A percentile compares a stretch with the other conserved stretches of the same genome.
Evolutionary conservation across 2,329 filamentous ascomycete genomes (phyloP).

Genomic region (Monosporascus sp.): DNA sequence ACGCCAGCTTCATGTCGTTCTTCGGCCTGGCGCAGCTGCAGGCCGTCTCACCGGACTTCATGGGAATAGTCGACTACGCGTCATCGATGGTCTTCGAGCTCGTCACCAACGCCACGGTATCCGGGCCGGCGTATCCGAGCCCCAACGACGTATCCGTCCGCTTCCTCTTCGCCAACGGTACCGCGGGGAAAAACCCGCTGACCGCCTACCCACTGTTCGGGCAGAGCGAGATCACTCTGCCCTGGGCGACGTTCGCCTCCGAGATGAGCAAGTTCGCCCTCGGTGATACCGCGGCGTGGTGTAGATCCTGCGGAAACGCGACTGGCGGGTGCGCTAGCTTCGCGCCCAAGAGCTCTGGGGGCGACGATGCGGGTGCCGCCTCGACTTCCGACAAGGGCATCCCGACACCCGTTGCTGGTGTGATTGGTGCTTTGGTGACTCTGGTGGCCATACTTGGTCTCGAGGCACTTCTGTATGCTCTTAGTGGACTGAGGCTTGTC

Average conservation of each 20-base stretch:
- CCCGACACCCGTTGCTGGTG: slow-evolving; percentile 69
- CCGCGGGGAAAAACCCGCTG: slow-evolving; percentile 47
- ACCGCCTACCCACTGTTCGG: slow-evolving; percentile 56
- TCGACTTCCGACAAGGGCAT: slow-evolving; percentile 41
- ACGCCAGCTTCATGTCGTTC: slow-evolving; percentile 58
- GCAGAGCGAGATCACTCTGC: slow-evolving; percentile 46
- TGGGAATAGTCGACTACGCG: slow-evolving; percentile 77
- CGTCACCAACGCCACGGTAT: slow-evolving; percentile 47
- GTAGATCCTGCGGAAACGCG: slow-evolving; percentile 66
- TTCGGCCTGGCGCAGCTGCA: slow-evolving; percentile 54
- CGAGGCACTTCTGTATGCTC: slow-evolving; percentile 37
- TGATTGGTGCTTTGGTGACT: slow-evolving; percentile 69
- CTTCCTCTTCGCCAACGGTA: slow-evolving; percentile 58
- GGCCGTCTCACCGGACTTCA: slow-evolving; percentile 56
- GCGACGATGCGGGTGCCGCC: slow-evolving; percentile 18
- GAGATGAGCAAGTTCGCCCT: slow-evolving; percentile 65
- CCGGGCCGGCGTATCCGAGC: slow-evolving; percentile 40
- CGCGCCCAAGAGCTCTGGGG: slow-evolving; percentile 18
- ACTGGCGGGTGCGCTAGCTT: slow-evolving; percentile 58
- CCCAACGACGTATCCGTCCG: slow-evolving; percentile 48
- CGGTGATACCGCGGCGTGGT: slow-evolving; percentile 64
- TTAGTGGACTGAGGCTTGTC: slow-evolving; percentile 41
- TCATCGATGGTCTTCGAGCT: slow-evolving; percentile 76
- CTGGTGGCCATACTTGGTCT: slow-evolving; percentile 44
- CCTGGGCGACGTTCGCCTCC: slow-evolving; percentile 63